Percentiles rank a stretch among this genome's conserved stretches.
These are phyloP conservation scores for Phanerodontia chrysosporium DNA, from an alignment of 768 basidiomycete species.

Conservation along the genomic window DNA sequence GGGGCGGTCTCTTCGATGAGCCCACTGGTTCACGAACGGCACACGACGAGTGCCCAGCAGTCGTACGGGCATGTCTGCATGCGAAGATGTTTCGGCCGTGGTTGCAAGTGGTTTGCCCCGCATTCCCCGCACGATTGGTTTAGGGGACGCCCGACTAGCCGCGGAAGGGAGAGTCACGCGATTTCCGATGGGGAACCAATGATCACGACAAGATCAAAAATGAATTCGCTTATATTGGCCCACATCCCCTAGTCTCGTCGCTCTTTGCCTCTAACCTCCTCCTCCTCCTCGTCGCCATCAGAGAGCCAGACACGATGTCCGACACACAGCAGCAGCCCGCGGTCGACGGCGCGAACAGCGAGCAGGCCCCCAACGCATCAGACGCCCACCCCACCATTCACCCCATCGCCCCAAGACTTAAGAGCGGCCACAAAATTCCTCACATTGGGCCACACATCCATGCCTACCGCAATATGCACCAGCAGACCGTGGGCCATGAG, in stretches of 20 bases:
- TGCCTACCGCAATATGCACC: constrained; percentile 65
- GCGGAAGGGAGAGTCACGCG: constrained; percentile 9
- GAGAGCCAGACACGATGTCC: constrained; percentile 19
- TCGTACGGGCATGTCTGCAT: neutral
- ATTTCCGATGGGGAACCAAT: constrained; percentile 3
- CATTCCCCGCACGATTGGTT: constrained; percentile 10
- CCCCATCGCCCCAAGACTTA: constrained; percentile 75
- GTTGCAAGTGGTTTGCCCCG: constrained; percentile 2
- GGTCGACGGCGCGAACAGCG: neutral
- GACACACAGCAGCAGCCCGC: constrained; percentile 4
- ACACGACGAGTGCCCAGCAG: too few species aligned
- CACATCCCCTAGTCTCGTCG: neutral
- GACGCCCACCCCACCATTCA: constrained; percentile 36
- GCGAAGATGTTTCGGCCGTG: neutral
- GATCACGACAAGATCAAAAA: constrained; percentile 9
- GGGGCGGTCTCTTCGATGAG: too few species aligned
- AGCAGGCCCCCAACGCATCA: neutral
- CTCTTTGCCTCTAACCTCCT: constrained; percentile 3
- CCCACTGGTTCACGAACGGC: too few species aligned
- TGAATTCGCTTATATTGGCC: constrained; percentile 8
- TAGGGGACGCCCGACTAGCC: constrained; percentile 7
- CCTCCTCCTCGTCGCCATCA: neutral
- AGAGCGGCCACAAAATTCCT: constrained; percentile 57
- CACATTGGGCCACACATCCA: constrained; percentile 77
- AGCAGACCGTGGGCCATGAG: constrained; percentile 66